Percentiles rank a stretch among this genome's conserved stretches.
phyloP scores from a whole-genome alignment of 208 protist species.

The Crithidia fasciculata region DNA sequence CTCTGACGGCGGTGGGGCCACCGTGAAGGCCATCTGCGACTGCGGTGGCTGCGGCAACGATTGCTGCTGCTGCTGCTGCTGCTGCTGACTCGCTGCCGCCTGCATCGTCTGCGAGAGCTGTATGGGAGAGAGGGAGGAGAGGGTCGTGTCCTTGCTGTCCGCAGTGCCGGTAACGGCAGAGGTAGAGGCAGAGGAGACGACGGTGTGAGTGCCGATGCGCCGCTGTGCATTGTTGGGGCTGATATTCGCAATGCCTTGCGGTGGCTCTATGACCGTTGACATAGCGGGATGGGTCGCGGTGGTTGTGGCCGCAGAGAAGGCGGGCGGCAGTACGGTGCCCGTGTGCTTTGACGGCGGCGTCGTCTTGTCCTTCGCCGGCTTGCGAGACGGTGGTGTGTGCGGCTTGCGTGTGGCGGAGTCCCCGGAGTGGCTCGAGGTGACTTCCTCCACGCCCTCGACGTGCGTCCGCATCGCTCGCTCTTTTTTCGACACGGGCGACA shows the following conservation, averaged over 20 bases:
- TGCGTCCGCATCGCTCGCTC: background rate
- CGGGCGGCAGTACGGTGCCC: background rate
- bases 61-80: background rate
- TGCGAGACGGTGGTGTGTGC: background rate
- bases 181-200: background rate
- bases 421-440: background rate
- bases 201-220: too few relatives aligned
- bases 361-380: background rate
- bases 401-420: background rate
- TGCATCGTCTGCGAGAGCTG: background rate
- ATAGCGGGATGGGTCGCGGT: too few relatives aligned
- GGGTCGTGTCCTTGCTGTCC: background rate
- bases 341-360: background rate
- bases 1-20: conserved; percentile 8
- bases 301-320: too few relatives aligned
- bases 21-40: background rate
- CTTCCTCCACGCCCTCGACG: background rate
- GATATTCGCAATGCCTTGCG: too few relatives aligned
- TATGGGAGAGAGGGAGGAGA: background rate
- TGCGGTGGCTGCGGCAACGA: background rate
- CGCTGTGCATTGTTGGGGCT: too few relatives aligned
- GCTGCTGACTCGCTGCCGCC: background rate
- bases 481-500: too few relatives aligned
- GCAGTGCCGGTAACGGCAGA: background rate
- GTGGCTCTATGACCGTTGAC: too few relatives aligned